Conservation (phyloP, 2,329 filamentous ascomycete species). For the Fusarium albosuccineum region DNA sequence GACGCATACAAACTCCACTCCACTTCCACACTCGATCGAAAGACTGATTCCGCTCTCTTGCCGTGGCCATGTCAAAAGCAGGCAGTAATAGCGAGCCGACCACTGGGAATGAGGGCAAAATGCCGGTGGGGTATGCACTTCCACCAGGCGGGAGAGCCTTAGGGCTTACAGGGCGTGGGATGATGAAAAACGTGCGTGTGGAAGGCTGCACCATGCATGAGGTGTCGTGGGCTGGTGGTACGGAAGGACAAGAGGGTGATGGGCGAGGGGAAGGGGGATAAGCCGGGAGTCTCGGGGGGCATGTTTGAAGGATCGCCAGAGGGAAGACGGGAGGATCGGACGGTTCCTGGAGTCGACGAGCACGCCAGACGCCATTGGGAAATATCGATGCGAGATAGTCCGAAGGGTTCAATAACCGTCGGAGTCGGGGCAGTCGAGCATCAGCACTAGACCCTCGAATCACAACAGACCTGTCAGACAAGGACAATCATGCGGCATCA, state of each 20-base stretch:
- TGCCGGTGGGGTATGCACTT: slow-evolving; percentile 27
- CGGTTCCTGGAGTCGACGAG: slow-evolving; percentile 36
- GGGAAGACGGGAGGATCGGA: slow-evolving; percentile 38
- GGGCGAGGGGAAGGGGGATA: slow-evolving; percentile 9
- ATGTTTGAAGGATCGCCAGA: slow-evolving; percentile 26
- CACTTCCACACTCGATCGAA: background rate
- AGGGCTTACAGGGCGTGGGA: slow-evolving; percentile 46
- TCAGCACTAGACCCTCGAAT: slow-evolving; percentile 34
- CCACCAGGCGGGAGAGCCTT: slow-evolving; percentile 23
- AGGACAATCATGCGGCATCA: background rate
- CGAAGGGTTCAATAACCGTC: background rate
- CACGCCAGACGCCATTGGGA: slow-evolving; percentile 2
- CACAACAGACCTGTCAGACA: slow-evolving; percentile 15
- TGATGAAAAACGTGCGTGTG: slow-evolving; percentile 14
- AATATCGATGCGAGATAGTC: slow-evolving; percentile 15
- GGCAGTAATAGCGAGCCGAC: slow-evolving; percentile 15
- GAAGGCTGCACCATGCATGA: slow-evolving; percentile 22
- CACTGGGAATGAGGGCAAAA: slow-evolving; percentile 18
- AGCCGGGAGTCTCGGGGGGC: slow-evolving; percentile 22
- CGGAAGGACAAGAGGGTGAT: background rate
- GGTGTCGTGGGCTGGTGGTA: slow-evolving; percentile 12
- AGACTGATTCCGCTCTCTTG: slow-evolving; percentile 12
- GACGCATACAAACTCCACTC: slow-evolving; percentile 4
- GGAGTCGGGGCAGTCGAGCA: slow-evolving; percentile 7
- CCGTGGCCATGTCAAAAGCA: slow-evolving; percentile 9